Percentiles rank a stretch among this genome's conserved stretches.
phyloP scores from a whole-genome alignment of 2,329 filamentous ascomycete genomes.

The Xylaria sp. region DNA sequence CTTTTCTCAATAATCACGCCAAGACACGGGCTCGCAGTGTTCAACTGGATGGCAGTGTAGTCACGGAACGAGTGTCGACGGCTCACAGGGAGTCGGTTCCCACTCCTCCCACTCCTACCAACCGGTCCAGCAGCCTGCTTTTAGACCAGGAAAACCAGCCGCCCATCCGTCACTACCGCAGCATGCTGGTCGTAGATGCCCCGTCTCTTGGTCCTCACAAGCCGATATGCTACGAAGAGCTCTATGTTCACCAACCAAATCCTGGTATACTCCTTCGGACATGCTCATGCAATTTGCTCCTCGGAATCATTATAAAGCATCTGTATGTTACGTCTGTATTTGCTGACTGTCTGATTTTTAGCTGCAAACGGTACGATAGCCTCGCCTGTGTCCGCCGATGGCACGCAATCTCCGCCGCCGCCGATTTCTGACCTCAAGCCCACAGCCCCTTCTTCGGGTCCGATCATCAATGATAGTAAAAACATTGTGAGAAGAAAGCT shows the following conservation, averaged over 20 bases:
- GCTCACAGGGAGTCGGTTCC: conserved; percentile 24
- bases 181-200: conserved; percentile 57
- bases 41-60: conserved; percentile 45
- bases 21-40: conserved; percentile 52
- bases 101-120: conserved; percentile 33
- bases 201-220: conserved; percentile 49
- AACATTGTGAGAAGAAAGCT: conserved; percentile 99
- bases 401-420: conserved; percentile 46
- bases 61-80: conserved; percentile 19
- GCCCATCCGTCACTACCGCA: conserved; percentile 46
- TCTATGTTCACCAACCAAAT: conserved; percentile 39
- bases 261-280: conserved; percentile 29
- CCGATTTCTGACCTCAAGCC: conserved; percentile 37
- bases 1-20: conserved; percentile 48
- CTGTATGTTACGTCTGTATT: background rate
- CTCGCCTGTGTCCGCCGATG: conserved; percentile 45
- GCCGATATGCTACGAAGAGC: conserved; percentile 51
- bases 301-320: conserved; percentile 12
- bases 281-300: conserved; percentile 32
- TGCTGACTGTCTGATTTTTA: conserved; percentile 34
- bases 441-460: conserved; percentile 42
- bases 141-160: conserved; percentile 40
- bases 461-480: conserved; percentile 69
- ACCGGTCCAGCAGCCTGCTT: conserved; percentile 42
- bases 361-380: conserved; percentile 44